Evolutionary conservation across 176 grass and related monocot species (phyloP).

Genomic region (Oryza officinalis): DNA sequence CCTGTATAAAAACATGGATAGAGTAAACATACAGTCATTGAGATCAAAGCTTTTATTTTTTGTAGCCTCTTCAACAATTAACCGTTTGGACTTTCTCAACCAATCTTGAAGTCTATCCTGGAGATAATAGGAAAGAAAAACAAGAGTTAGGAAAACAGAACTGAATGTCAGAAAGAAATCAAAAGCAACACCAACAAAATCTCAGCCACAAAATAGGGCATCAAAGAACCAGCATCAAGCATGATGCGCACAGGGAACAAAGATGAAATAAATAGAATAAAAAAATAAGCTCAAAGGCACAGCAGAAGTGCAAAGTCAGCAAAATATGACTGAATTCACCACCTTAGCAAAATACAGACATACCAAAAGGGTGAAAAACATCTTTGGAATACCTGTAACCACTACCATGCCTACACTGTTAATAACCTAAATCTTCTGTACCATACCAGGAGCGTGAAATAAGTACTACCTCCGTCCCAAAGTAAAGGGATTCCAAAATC

Average conservation of each 20-base stretch:
- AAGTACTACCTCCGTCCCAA: no score
- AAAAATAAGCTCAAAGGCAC: not conserved
- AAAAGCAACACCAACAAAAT: slow-evolving; percentile 18
- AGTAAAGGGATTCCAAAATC: no score
- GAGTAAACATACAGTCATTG: slow-evolving; percentile 55
- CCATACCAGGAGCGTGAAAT: not conserved
- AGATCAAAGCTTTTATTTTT: slow-evolving; percentile 72
- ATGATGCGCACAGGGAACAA: not conserved
- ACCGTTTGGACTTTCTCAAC: slow-evolving; percentile 68
- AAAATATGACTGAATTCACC: not conserved
- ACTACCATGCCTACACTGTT: not conserved
- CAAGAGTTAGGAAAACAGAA: slow-evolving; percentile 12
- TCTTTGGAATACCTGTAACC: not conserved
- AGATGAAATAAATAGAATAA: not conserved
- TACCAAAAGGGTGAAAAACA: not conserved
- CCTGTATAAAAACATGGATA: slow-evolving; percentile 6
- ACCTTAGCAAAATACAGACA: not conserved
- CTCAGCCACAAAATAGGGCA: not conserved
- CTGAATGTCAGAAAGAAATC: not conserved
- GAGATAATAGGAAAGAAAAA: slow-evolving; percentile 27
- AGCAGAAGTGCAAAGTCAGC: not conserved
- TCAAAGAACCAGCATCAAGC: not conserved
- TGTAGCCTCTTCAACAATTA: slow-evolving; percentile 69
- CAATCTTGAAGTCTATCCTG: slow-evolving; percentile 91
- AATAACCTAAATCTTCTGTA: not conserved